Evolutionary conservation across 1,284 basidiomycete species (phyloP), one percentile per base, ranked within the genome.

Genomic region (Trametes versicolor): DNA sequence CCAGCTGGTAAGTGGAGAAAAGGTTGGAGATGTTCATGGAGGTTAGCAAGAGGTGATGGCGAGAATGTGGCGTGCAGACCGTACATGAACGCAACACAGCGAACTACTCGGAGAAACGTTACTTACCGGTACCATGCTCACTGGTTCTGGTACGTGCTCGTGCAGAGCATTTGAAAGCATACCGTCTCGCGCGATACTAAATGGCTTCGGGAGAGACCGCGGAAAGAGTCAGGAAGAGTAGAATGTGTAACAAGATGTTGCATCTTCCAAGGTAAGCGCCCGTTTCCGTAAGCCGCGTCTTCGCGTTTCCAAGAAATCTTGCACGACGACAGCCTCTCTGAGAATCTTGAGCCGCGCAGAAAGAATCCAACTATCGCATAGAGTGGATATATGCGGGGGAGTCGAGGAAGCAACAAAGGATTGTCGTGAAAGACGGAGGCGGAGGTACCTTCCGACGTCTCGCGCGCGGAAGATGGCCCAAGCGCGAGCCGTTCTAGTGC

Each of bases 381-480:
- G 41, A n/a, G 3, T 7, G 17, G 3, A 43, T 43, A 43, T 43
- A 43, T 43, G 41, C 19, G 8, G 34, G 21, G 15, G 4, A 27
- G 6, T 21, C 2, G 25, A 34, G 17, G 41, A 6, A 47, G 19
- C 23, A 15, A 27, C 47, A 50, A 39, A 17, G 47, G 25, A 58
- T 27, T 21, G 49, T 49, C 36, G 53, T 37, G n/a, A 58, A 70
- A 69, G 59, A 36, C 48, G 61, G 60, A 52, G 49, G 34, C 39
- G 66, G 53, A 48, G 60, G 62, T 62, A 70, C 67, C 71, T 70
- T 73, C 71, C 64, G 57, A 54, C 48, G 58, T 65, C 45, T 47
- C 65, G 68, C 68, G 68, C 66, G 65, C 64, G 65, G 63, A 68
- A 69, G 69, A 64, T 71, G 72, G 70, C 66, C 71, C 65, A 70